phyloP scores from a whole-genome alignment of 225 moss, liverwort and hornwort genomes.

The Neckera pumila region DNA sequence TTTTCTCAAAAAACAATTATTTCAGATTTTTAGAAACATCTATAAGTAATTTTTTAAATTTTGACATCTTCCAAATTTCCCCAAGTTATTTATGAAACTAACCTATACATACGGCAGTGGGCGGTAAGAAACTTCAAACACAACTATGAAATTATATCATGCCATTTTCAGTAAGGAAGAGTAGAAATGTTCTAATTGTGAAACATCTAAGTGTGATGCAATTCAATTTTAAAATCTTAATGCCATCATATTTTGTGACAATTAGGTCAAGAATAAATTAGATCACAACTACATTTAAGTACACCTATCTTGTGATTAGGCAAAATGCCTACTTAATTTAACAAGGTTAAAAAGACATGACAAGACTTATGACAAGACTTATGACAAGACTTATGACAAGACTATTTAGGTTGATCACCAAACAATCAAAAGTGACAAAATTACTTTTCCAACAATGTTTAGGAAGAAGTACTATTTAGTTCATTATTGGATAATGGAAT shows the following conservation, averaged over 20 bases:
- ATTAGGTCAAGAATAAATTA: not conserved
- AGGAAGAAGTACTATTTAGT: fast-evolving
- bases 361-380: not conserved
- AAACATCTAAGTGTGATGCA: not conserved
- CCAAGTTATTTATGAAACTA: no score
- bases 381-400: not conserved
- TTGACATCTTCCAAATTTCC: no score
- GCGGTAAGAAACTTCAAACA: not conserved
- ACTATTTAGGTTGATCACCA: not conserved
- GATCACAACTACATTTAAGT: not conserved
- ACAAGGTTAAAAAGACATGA: not conserved
- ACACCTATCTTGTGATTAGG: no score
- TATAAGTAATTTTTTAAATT: no score
- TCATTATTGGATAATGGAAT: not conserved
- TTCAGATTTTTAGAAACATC: no score
- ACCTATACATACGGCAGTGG: no score
- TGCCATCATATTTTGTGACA: not conserved
- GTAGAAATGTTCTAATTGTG: not conserved
- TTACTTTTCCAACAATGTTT: not conserved
- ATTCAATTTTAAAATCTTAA: not conserved
- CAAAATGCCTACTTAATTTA: not conserved
- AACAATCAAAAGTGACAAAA: not conserved
- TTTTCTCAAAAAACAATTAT: no score
- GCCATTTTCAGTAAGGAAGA: not conserved
- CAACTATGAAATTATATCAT: not conserved